Evolutionary conservation across 495 filamentous ascomycete genomes (phyloP), one percentile per base, ranked within the genome.

Genomic region (Cercophora samala): DNA sequence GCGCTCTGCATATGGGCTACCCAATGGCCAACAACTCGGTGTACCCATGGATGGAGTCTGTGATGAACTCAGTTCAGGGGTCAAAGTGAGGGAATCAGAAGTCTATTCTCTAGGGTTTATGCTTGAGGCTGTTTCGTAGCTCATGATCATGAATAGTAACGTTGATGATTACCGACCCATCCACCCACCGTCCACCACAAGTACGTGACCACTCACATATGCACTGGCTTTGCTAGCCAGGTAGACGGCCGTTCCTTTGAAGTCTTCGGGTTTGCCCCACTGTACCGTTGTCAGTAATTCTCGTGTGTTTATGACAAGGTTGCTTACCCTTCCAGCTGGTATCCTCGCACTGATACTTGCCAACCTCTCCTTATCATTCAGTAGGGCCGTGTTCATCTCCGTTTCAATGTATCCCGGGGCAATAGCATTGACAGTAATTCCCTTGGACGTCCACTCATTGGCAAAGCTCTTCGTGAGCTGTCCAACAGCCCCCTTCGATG

Each of bases 181-280:
- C 92, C 93, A 96, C 46, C 93, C 93, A 25, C 93, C 93, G 81
- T 97, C 93, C 56, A 97, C 91, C 5, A 90, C 87, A 66, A 97
- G 67, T 0, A 90, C 80, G 72, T 94, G 90, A 0, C 93, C 93
- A 64, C 84, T 90, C 13, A 97, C 90, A 81, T 97, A 97, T 26
- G 77, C 84, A 71, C 91, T 91, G 37, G 89, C 91, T 73, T 77
- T 82, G 76, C 89, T 88, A 17, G 91, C 91, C 65, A 97, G 78
- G 73, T 87, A 97, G 15, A 97, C 88, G 1, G 89, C 85, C 6
- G 84, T 86, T 0, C 93, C 93, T 81, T 93, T 93, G 73, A 97
- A 96, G 77, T 97, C 93, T 54, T 96, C 91, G 6, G 92, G 91
- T 19, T 70, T 84, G 1, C 93, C 93, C 93, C 93, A 97, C 74